Base-by-base conservation (phyloP, 768 basidiomycete species). In the Dioszegia crocea region DNA sequence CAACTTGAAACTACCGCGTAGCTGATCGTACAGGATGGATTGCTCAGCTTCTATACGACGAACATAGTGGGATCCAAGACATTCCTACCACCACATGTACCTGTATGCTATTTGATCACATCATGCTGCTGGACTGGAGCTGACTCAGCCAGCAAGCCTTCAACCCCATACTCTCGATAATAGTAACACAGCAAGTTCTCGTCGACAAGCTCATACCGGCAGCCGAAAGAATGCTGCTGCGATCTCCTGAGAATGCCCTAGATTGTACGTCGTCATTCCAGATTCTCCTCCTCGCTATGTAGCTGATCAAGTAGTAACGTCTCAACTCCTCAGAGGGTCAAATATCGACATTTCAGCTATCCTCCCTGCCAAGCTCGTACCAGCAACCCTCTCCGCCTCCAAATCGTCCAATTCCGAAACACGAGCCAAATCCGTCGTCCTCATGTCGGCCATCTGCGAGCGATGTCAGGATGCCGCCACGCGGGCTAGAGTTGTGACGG, bases 181-280 rank as follows among this genome's bases (percentile, higher is more conserved):
- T 80, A 49, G 72, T 89, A 3, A 78, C 78, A 0, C 70, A 79
- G 0, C 80, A 82, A 0, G 84, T 86, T 36, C 77, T 91, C 27
- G 73, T 75, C 1, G 74, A 78, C 4, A 76, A 78, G 0, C 78
- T 93, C 43, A 76, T 92, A 0, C 89, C 90, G 0, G 80, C 81
- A 0, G 83, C 89, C 36, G 91, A 93, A 70, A 91, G 90, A 64
- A 84, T 88, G 1, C 72, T 94, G 8, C 77, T 90, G 10, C 84
- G 89, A 26, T 87, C 88, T 1, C 91, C 93, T 0, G 92, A 94
- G 74, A 80, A 83, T 40, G 84, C 87, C 0, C 80, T 94, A 3
- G 78, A 79, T 33, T 80, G 89, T 89, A 59, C 49, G 83, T 39
- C 46, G 26, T 41, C 12, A 63, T 56, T 56, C 38, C 44, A 53